Evolutionary conservation across 23 red algal species (phyloP).

Genomic region (Gracilaria caudata): DNA sequence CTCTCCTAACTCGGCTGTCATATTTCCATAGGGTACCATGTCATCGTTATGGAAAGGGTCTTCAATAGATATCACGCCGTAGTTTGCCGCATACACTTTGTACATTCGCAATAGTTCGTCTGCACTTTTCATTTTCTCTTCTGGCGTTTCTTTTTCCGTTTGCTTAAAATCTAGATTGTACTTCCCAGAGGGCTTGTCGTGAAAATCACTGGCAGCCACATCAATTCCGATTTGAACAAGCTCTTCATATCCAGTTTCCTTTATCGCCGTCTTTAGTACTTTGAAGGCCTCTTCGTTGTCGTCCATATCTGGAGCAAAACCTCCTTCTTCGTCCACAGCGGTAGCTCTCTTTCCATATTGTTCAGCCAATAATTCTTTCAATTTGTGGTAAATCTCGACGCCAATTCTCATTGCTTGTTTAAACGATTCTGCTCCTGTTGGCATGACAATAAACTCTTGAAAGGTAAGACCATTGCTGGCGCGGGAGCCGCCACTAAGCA

Average conservation of each 20-base stretch:
- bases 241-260: slow-evolving; percentile 80
- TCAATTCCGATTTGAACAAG: slow-evolving; percentile 87
- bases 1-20: slow-evolving; percentile 85
- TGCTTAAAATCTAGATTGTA: slow-evolving; percentile 96
- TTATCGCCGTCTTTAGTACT: slow-evolving; percentile 76
- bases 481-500: slow-evolving; percentile 91
- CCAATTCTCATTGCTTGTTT: slow-evolving; percentile 90
- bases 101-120: slow-evolving; percentile 85
- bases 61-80: slow-evolving; percentile 86
- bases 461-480: slow-evolving; percentile 92
- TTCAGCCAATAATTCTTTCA: slow-evolving; percentile 83
- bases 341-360: slow-evolving; percentile 85
- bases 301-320: slow-evolving; percentile 93
- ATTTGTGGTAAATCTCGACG: slow-evolving; percentile 88
- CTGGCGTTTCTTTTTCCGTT: slow-evolving; percentile 13
- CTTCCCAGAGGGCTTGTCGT: slow-evolving; percentile 54
- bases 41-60: slow-evolving; percentile 96
- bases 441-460: slow-evolving; percentile 99
- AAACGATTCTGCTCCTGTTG: slow-evolving; percentile 84
- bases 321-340: slow-evolving; percentile 90
- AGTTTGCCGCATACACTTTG: slow-evolving; percentile 73
- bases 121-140: slow-evolving; percentile 51
- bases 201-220: slow-evolving; percentile 83
- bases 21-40: slow-evolving; percentile 69
- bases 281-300: slow-evolving; percentile 83